Evolutionary conservation across 768 basidiomycete genomes (phyloP).

Genomic region (Agrocybe chaxingu): DNA sequence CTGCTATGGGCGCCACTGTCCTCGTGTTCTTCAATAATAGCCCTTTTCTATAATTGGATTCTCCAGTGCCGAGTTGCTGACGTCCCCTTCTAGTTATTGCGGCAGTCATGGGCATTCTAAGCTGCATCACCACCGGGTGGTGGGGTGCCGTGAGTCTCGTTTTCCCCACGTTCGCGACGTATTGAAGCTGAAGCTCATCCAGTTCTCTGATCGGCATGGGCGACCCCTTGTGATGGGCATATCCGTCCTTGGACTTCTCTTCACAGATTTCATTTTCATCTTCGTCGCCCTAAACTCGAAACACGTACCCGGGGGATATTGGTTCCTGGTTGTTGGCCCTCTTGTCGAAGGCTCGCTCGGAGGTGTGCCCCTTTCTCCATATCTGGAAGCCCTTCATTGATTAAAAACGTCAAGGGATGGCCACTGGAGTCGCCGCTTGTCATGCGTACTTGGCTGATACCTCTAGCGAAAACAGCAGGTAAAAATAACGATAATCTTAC

Average conservation of each 20-base stretch:
- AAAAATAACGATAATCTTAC: too few species aligned
- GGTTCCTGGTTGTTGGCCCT: conserved; percentile 68
- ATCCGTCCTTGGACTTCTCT: conserved; percentile 55
- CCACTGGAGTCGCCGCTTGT: conserved; percentile 45
- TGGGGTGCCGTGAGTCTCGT: conserved; percentile 71
- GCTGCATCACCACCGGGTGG: conserved; percentile 78
- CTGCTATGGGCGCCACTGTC: not conserved
- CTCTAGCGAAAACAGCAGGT: conserved; percentile 54
- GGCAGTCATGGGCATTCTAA: conserved; percentile 65
- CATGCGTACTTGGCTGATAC: conserved; percentile 75
- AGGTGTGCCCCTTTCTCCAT: conserved; percentile 36
- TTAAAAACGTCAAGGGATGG: conserved; percentile 39
- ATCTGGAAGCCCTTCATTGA: not conserved
- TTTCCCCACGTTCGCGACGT: not conserved
- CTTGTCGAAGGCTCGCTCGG: conserved; percentile 69
- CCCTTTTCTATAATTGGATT: too few species aligned
- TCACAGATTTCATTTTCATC: conserved; percentile 65
- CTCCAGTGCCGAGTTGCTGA: conserved; percentile 3
- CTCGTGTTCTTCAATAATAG: not conserved
- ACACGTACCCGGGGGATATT: conserved; percentile 75
- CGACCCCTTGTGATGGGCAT: conserved; percentile 63
- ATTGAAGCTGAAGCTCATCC: conserved; percentile 9
- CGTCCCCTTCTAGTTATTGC: conserved; percentile 48
- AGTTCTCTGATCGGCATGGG: conserved; percentile 80
- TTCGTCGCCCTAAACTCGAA: conserved; percentile 57